These are phyloP conservation scores for Quercus robur DNA, from an alignment of 306 rosid species.

Conservation along the genomic window DNA sequence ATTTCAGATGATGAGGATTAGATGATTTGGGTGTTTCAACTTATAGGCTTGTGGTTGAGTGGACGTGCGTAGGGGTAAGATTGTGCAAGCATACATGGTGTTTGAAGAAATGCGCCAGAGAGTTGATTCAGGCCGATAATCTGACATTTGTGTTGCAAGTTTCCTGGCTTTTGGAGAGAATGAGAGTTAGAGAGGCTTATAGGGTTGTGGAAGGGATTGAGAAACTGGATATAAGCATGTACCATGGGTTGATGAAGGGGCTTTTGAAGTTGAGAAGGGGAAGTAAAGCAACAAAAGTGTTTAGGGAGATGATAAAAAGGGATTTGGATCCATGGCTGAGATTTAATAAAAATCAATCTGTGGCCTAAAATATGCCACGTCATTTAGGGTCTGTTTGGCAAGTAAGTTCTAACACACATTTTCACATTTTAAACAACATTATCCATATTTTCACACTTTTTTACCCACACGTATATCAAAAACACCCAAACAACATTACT, in stretches of 20 bases:
- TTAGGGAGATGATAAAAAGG: slow-evolving; percentile 34
- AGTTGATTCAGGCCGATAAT: slow-evolving; percentile 47
- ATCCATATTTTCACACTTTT: accelerated
- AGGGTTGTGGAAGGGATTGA: slow-evolving; percentile 8
- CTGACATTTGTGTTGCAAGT: slow-evolving; percentile 34
- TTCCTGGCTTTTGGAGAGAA: slow-evolving; percentile 50
- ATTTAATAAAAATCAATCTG: too few relatives aligned
- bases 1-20: too few relatives aligned
- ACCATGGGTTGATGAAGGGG: slow-evolving; percentile 79
- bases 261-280: slow-evolving; percentile 65
- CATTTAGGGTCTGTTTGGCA: too few relatives aligned
- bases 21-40: too few relatives aligned
- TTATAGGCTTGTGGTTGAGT: slow-evolving; percentile 17
- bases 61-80: slow-evolving; percentile 70
- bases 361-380: too few relatives aligned
- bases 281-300: slow-evolving; percentile 71
- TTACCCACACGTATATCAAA: too few relatives aligned
- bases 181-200: background rate
- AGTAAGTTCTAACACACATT: too few relatives aligned
- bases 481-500: too few relatives aligned
- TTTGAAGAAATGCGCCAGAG: slow-evolving; percentile 75
- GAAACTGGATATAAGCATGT: slow-evolving; percentile 44
- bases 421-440: too few relatives aligned
- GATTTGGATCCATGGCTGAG: too few relatives aligned
- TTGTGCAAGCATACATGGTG: slow-evolving; percentile 39